Base-by-base conservation (phyloP, 345 rosid genomes). In the Camelina sativa region DNA sequence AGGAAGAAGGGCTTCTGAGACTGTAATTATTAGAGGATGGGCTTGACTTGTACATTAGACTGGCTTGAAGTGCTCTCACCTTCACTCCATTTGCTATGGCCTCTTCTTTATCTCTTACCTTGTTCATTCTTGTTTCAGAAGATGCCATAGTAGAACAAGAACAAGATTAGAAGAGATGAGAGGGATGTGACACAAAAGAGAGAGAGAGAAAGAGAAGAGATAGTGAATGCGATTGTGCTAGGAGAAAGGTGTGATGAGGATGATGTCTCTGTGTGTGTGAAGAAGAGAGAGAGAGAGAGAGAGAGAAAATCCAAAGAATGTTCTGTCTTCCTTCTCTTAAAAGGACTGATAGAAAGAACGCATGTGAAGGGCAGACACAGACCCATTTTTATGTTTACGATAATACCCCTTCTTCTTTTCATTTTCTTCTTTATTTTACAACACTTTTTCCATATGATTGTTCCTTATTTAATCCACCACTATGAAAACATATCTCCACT, bases 31-130 rank as follows among this genome's bases (percentile, higher is more conserved):
- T 55, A 80, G 83, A 81, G 5, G 86, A 79, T 7, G 98, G 91
- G 73, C 89, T 88, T 57, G 81, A 84, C 44, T 91, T 91, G 35
- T 86, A 83, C 76, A 84, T 79, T 35, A 91, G 73, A 83, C 95
- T 80, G 2, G 96, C 93, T 80, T 93, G 98, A 37, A 94, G 83
- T 68, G 96, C 92, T 76, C 97, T 82, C 25, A 92, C 66, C 79
- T 90, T 96, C 55, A 89, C 88, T 1, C 97, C 96, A 58, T 94
- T 91, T 61, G 96, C 85, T 84, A 94, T 90, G 88, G 91, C 93
- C 12, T 90, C 88, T 68, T 89, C 88, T 71, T 88, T 84, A 10
- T 94, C 96, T 72, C 71, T 74, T 75, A 63, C 51, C 37, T 41
- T 66, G 76, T 15, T 76, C 56, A 25, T 54, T 76, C 68, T 63